Conservation (phyloP, 768 basidiomycete genomes). For the Hygrophorus russula region DNA sequence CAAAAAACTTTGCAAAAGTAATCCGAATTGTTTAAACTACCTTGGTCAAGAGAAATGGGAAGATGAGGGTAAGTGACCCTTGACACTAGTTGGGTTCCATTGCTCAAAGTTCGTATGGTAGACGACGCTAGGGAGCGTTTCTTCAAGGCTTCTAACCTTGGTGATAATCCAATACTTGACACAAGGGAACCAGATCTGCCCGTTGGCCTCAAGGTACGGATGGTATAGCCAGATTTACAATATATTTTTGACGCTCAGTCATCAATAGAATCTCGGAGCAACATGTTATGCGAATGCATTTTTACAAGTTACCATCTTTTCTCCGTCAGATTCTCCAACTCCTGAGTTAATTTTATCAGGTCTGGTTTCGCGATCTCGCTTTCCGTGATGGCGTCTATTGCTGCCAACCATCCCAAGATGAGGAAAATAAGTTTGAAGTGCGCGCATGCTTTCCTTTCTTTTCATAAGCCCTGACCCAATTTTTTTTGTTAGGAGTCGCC, state of each 20-base stretch:
- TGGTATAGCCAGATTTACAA: background rate
- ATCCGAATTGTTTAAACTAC: slow-evolving; percentile 83
- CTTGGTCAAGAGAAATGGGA: slow-evolving; percentile 81
- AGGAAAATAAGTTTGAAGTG: slow-evolving; percentile 31
- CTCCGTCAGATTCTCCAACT: background rate
- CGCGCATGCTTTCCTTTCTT: background rate
- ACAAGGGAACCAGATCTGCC: slow-evolving; percentile 46
- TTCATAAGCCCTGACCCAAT: background rate
- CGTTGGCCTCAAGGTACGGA: slow-evolving; percentile 63
- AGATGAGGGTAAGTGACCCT: slow-evolving; percentile 38
- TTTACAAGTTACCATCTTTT: slow-evolving; percentile 50
- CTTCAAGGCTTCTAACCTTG: slow-evolving; percentile 39
- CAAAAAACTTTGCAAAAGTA: slow-evolving; percentile 57
- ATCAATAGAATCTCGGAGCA: slow-evolving; percentile 78
- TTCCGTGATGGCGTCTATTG: slow-evolving; percentile 80
- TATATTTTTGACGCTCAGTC: slow-evolving; percentile 4
- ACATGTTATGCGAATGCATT: slow-evolving; percentile 97
- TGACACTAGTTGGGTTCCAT: slow-evolving; percentile 7
- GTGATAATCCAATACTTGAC: slow-evolving; percentile 39
- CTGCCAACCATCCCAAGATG: slow-evolving; percentile 49
- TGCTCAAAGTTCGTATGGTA: slow-evolving; percentile 15
- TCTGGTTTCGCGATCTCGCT: slow-evolving; percentile 82
- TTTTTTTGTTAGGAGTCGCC: slow-evolving; percentile 79
- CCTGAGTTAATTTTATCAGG: slow-evolving; percentile 29
- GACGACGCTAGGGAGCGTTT: slow-evolving; percentile 41